These are phyloP conservation scores for Sequoiadendron giganteum DNA, from an alignment of 75 land plant species.

Conservation along the genomic window DNA sequence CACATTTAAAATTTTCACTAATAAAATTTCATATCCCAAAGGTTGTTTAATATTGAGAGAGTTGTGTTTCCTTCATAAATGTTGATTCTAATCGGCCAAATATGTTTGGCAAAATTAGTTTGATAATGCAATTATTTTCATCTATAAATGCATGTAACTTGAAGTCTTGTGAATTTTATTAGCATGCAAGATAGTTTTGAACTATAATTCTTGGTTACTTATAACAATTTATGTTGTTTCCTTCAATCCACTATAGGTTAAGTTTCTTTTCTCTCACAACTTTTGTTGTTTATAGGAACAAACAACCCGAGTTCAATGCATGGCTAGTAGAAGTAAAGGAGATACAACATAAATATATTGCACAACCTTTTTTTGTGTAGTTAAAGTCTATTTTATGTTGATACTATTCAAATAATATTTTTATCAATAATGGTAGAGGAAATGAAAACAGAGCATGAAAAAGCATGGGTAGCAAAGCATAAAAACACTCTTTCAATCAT, in stretches of 20 bases:
- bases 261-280: background rate
- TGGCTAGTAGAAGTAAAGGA: constrained; percentile 94
- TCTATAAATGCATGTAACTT: background rate
- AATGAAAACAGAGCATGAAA: too few species aligned
- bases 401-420: background rate
- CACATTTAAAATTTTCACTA: background rate
- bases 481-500: too few species aligned
- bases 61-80: background rate
- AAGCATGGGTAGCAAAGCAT: too few species aligned
- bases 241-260: background rate
- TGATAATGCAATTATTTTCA: background rate
- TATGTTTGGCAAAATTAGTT: background rate
- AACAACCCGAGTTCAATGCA: constrained; percentile 95
- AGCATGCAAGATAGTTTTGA: background rate
- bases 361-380: background rate
- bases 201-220: background rate
- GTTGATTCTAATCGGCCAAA: background rate
- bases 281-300: constrained; percentile 59
- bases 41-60: background rate
- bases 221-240: background rate
- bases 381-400: background rate
- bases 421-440: too few species aligned
- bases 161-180: too few species aligned
- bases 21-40: background rate
- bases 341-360: constrained; percentile 38